These are phyloP conservation scores for Colletotrichum trifolii DNA, from an alignment of 2,329 filamentous ascomycete species.

Conservation along the genomic window DNA sequence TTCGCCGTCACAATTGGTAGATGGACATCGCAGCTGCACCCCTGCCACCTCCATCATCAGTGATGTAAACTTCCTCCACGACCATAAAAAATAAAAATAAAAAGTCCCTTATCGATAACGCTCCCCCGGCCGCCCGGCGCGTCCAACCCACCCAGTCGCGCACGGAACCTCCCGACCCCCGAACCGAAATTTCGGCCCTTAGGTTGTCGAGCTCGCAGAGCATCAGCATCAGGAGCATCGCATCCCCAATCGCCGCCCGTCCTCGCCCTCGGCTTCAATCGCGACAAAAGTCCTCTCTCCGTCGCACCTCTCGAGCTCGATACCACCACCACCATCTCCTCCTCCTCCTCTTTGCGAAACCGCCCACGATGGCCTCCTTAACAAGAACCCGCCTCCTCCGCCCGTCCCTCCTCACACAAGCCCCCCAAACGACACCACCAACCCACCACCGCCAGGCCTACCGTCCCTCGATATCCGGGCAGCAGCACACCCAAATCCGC, in stretches of 20 bases:
- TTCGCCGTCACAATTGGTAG: background rate
- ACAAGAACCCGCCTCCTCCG: background rate
- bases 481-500: slow-evolving; percentile 66
- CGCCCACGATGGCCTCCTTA: slow-evolving; percentile 16
- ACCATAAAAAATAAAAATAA: background rate
- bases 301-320: background rate
- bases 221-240: background rate
- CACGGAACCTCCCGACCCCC: slow-evolving; percentile 31
- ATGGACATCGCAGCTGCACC: background rate
- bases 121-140: background rate
- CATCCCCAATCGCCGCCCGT: background rate
- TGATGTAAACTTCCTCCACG: slow-evolving; percentile 30
- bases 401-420: slow-evolving; percentile 27
- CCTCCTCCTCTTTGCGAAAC: background rate
- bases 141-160: slow-evolving; percentile 7
- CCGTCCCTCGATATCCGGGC: background rate
- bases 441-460: slow-evolving; percentile 37
- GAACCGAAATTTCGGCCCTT: slow-evolving; percentile 32
- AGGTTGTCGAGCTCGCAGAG: background rate
- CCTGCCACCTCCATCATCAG: background rate
- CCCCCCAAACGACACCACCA: slow-evolving; percentile 41
- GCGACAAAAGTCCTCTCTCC: slow-evolving; percentile 17
- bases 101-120: slow-evolving; percentile 37
- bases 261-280: slow-evolving; percentile 1
- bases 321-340: background rate